phyloP scores from a whole-genome alignment of 2,329 filamentous ascomycete genomes.

The Aspergillus cejpii region DNA sequence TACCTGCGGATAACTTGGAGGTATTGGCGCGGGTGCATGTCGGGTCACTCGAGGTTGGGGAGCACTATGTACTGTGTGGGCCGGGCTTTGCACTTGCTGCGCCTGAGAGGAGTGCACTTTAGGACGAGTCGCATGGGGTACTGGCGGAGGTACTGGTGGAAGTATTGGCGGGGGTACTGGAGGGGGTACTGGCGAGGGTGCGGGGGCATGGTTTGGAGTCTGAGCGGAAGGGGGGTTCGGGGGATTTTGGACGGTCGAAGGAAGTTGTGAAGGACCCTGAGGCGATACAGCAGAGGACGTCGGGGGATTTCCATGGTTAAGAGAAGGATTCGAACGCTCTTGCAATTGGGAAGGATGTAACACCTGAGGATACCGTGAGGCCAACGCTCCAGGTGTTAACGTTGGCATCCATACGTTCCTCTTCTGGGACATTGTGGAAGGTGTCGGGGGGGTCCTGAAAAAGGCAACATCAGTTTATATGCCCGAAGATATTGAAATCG shows the following conservation, averaged over 20 bases:
- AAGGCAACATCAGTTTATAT: too few relatives aligned
- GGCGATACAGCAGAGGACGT: not conserved
- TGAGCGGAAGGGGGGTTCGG: not conserved
- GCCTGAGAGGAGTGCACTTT: not conserved
- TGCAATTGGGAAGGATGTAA: not conserved
- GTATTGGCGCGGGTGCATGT: not conserved
- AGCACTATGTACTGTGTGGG: not conserved
- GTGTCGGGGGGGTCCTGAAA: not conserved
- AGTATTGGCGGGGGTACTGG: not conserved
- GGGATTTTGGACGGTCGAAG: not conserved
- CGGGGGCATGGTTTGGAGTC: constrained; percentile 33
- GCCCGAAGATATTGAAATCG: too few relatives aligned
- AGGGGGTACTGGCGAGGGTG: not conserved
- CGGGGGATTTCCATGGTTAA: not conserved
- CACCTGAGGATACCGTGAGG: not conserved
- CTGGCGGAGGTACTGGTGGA: not conserved
- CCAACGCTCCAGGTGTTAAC: not conserved
- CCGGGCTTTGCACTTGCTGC: not conserved
- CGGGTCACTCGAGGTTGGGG: not conserved
- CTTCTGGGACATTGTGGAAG: not conserved
- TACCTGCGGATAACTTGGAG: not conserved
- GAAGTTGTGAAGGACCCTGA: not conserved
- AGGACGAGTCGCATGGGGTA: not conserved
- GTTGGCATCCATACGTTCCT: not conserved
- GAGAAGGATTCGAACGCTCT: not conserved